Base-by-base conservation (phyloP, 2,329 filamentous ascomycete genomes). In the Arthrinium puccinioides region DNA sequence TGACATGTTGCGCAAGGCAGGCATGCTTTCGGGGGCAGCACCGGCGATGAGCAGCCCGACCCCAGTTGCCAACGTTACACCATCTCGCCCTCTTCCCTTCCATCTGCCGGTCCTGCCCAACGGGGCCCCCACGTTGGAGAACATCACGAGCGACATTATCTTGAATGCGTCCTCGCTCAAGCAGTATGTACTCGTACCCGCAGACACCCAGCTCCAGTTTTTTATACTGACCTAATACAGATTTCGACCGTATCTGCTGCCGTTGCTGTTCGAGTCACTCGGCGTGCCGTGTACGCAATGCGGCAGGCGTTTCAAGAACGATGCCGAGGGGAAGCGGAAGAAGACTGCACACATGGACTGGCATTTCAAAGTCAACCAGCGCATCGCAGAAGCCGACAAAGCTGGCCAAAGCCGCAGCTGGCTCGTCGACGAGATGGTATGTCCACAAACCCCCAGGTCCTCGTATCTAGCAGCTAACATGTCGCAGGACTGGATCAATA, bases 321-420 rank as follows among this genome's bases (percentile, higher is more conserved):
- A 86, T 33, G 77, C 81, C 10, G 79, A 85, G 46, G 90, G 90
- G 10, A 84, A 79, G 51, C 81, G 82, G 55, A 85, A 84, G 67
- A 97, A 97, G 66, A 86, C 82, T 18, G 79, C 83, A 4, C 92
- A 98, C 57, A 82, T 98, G 70, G 92, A 98, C 62, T 98, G 92
- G 92, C 92, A 98, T 61, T 98, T 98, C 65, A 82, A 84, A 39
- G 89, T 90, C 18, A 90, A 96, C 54, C 84, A 89, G 53, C 82
- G 88, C 31, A 87, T 94, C 62, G 80, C 81, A 3, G 90, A 97
- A 49, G 82, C 85, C 11, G 81, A 87, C 53, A 90, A 87, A 57
- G 77, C 87, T 43, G 88, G 86, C 21, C 85, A 94, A 50, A 89
- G 94, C 54, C 82, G 92, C 23, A 94, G 87, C 60, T 97, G 88